Conservation (phyloP, 495 filamentous ascomycete species). For the Sordaria brevicollis region DNA sequence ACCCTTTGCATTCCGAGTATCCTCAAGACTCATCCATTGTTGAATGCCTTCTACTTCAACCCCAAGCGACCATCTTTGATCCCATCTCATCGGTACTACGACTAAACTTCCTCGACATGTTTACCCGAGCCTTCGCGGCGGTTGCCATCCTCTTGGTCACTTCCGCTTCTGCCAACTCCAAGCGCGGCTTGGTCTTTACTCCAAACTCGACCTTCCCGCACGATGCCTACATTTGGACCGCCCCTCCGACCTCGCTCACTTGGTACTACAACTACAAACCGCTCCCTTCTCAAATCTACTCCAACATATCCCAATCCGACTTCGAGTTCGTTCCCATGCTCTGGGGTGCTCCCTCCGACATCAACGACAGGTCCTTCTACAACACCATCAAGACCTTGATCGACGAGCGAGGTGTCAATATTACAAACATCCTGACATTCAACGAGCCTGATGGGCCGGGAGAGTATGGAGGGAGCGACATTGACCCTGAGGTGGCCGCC, state of each 20-base stretch:
- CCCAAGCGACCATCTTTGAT: background rate
- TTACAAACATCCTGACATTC: slow-evolving; percentile 57
- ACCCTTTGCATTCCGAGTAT: too few relatives aligned
- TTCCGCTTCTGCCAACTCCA: slow-evolving; percentile 34
- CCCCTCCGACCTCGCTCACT: slow-evolving; percentile 44
- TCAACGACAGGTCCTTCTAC: slow-evolving; percentile 44
- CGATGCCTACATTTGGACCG: slow-evolving; percentile 53
- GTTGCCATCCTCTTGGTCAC: slow-evolving; percentile 1
- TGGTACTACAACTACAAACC: slow-evolving; percentile 76
- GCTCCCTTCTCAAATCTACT: slow-evolving; percentile 40
- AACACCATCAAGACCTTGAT: slow-evolving; percentile 41
- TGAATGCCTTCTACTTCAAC: background rate
- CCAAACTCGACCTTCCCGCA: slow-evolving; percentile 34
- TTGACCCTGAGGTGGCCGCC: slow-evolving; percentile 48
- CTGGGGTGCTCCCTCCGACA: slow-evolving; percentile 45
- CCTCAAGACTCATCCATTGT: background rate
- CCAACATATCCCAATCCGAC: slow-evolving; percentile 27
- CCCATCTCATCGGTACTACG: background rate
- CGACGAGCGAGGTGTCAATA: slow-evolving; percentile 38
- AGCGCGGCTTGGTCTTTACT: slow-evolving; percentile 62
- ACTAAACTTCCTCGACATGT: background rate
- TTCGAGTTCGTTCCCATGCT: slow-evolving; percentile 77
- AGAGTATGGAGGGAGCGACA: slow-evolving; percentile 45
- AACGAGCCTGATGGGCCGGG: slow-evolving; percentile 60
- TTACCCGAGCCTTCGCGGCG: background rate